These are phyloP conservation scores for Lablab purpureus DNA, from an alignment of 306 rosid genomes.

Conservation along the genomic window DNA sequence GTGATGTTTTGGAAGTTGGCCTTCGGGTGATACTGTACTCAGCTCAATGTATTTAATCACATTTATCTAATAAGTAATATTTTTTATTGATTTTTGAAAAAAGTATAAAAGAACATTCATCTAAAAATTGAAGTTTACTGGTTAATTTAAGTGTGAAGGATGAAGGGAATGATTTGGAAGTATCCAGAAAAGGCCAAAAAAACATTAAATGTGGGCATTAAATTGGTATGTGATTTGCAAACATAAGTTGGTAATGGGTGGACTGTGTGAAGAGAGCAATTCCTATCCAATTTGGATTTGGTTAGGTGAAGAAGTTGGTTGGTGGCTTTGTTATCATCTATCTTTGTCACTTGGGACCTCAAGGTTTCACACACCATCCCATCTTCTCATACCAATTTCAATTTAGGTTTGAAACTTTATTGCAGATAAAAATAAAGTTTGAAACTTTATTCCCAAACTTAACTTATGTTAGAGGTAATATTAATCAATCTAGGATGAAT, in stretches of 20 bases:
- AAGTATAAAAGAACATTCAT: neutral
- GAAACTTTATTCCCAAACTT: too few relatives aligned
- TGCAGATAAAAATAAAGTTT: too few relatives aligned
- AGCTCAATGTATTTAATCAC: neutral
- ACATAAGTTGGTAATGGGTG: slow-evolving; percentile 1
- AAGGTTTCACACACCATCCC: neutral
- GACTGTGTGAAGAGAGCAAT: neutral
- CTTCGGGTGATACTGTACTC: too few relatives aligned
- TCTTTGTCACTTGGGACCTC: neutral
- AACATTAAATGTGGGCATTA: slow-evolving; percentile 22
- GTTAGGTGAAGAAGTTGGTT: neutral
- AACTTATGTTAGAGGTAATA: too few relatives aligned
- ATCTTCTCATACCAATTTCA: neutral
- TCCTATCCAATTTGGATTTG: slow-evolving; percentile 8
- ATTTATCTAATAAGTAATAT: neutral
- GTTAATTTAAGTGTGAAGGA: neutral
- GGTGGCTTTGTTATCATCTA: neutral
- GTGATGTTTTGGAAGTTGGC: too few relatives aligned
- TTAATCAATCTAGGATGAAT: too few relatives aligned
- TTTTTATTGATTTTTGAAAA: too few relatives aligned
- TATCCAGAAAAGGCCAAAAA: neutral
- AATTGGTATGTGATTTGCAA: neutral
- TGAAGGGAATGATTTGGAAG: neutral
- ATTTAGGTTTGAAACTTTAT: too few relatives aligned
- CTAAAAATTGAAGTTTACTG: too few relatives aligned